Evolutionary conservation across 1,284 basidiomycete genomes (phyloP).

Genomic region (Volvariella surrecta): DNA sequence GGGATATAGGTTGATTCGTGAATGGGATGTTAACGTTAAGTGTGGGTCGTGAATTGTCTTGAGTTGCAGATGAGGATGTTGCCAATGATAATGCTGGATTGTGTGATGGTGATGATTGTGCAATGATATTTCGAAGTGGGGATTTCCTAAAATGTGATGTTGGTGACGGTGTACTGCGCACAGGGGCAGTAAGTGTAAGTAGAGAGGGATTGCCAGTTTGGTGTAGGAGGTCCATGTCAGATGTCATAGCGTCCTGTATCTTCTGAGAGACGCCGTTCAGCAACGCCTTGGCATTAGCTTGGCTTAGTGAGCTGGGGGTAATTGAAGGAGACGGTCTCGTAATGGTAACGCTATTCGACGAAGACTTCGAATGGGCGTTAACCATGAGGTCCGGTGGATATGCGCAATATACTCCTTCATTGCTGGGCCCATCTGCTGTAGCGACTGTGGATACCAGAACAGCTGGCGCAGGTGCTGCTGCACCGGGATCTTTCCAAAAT

Average conservation of each 20-base stretch:
- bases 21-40: constrained; percentile 6
- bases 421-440: constrained; percentile 26
- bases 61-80: too few species aligned
- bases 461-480: constrained; percentile 40
- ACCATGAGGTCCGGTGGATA: constrained; percentile 9
- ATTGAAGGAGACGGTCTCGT: constrained; percentile 30
- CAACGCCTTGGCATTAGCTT: constrained; percentile 15
- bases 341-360: constrained; percentile 30
- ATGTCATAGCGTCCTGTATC: constrained; percentile 5
- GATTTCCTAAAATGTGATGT: constrained; percentile 9
- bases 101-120: constrained; percentile 12
- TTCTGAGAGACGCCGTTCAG: constrained; percentile 17
- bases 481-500: constrained; percentile 41
- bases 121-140: background rate
- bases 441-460: constrained; percentile 39
- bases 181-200: constrained; percentile 58
- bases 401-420: constrained; percentile 7
- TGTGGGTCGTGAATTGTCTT: constrained; percentile 1
- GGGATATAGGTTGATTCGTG: constrained; percentile 12
- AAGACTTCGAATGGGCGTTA: constrained; percentile 22
- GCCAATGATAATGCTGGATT: constrained; percentile 28
- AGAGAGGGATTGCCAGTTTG: constrained; percentile 39
- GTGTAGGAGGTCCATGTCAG: constrained; percentile 3
- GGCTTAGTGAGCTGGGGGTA: constrained; percentile 18
- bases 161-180: constrained; percentile 17